A percentile compares a stretch with the other conserved stretches of the same genome.
phyloP scores from a whole-genome alignment of 1,284 basidiomycete species.

The Trichosporon sp. region DNA sequence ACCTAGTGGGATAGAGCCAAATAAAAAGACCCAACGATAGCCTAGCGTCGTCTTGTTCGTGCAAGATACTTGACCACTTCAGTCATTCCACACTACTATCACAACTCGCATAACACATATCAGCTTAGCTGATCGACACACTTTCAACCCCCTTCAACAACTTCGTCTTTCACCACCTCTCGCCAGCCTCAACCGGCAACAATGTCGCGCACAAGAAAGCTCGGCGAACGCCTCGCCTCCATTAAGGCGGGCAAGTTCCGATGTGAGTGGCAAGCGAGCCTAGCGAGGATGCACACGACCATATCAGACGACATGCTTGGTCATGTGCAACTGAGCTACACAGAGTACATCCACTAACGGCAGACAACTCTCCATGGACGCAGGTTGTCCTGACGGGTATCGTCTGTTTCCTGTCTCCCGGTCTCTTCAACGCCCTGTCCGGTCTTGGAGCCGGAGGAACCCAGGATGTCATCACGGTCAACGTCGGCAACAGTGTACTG shows the following conservation, averaged over 20 bases:
- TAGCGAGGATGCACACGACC: background rate
- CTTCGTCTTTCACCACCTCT: background rate
- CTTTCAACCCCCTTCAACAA: background rate
- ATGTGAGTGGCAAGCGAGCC: background rate
- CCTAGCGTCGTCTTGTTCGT: background rate
- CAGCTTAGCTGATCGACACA: background rate
- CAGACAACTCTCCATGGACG: slow-evolving; percentile 47
- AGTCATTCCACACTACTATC: background rate
- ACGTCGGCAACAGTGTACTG: slow-evolving; percentile 51
- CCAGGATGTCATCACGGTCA: slow-evolving; percentile 46
- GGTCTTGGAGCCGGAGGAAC: slow-evolving; percentile 53
- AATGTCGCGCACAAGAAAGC: background rate
- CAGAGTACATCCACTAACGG: no score
- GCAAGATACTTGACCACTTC: background rate
- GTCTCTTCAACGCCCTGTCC: slow-evolving; percentile 55
- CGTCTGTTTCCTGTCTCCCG: slow-evolving; percentile 50
- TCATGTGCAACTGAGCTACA: background rate
- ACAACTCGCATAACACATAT: background rate
- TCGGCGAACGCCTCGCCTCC: background rate
- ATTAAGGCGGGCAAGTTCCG: background rate
- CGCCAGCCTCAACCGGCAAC: background rate
- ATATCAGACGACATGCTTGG: background rate
- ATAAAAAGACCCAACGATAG: background rate
- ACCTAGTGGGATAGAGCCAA: background rate
- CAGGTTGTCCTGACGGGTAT: slow-evolving; percentile 52